Conservation (phyloP, 805 yeast species). For the Yarrowia keelungensis region DNA sequence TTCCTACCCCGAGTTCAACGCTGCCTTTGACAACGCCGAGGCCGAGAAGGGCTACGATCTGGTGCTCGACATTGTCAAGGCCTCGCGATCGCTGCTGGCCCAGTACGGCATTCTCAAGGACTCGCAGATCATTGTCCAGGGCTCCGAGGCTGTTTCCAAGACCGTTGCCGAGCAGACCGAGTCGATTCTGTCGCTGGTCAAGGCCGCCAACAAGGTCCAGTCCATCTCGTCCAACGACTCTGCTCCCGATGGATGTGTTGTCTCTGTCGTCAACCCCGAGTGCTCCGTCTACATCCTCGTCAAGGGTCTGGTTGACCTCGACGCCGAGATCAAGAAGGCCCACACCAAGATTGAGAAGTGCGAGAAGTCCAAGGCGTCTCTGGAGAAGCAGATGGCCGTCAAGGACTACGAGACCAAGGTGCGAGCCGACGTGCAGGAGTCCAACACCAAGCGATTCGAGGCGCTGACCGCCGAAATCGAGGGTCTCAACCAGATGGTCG, state of each 20-base stretch:
- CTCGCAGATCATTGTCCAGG: constrained; percentile 84
- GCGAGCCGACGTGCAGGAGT: constrained; percentile 77
- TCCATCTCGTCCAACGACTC: constrained; percentile 60
- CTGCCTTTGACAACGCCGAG: constrained; percentile 65
- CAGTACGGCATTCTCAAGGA: constrained; percentile 89
- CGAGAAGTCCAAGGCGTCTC: constrained; percentile 62
- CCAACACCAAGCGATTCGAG: constrained; percentile 71
- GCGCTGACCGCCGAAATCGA: constrained; percentile 84
- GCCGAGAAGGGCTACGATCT: constrained; percentile 81
- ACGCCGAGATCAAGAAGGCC: constrained; percentile 86
- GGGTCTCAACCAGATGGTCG: constrained; percentile 85
- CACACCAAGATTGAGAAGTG: constrained; percentile 74
- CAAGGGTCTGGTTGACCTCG: constrained; percentile 93
- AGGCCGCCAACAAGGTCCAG: constrained; percentile 79
- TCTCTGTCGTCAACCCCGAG: constrained; percentile 78
- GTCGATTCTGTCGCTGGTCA: constrained; percentile 89
- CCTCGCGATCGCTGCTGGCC: constrained; percentile 88
- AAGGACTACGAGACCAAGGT: constrained; percentile 89
- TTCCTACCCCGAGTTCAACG: constrained; percentile 70
- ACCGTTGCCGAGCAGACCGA: constrained; percentile 75
- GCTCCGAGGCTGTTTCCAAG: constrained; percentile 57
- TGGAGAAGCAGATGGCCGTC: constrained; percentile 71
- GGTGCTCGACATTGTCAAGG: constrained; percentile 84
- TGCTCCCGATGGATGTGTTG: constrained; percentile 90
- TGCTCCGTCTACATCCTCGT: constrained; percentile 89